Evolutionary conservation across 306 rosid genomes (phyloP).

Genomic region (Acmispon strigosus): DNA sequence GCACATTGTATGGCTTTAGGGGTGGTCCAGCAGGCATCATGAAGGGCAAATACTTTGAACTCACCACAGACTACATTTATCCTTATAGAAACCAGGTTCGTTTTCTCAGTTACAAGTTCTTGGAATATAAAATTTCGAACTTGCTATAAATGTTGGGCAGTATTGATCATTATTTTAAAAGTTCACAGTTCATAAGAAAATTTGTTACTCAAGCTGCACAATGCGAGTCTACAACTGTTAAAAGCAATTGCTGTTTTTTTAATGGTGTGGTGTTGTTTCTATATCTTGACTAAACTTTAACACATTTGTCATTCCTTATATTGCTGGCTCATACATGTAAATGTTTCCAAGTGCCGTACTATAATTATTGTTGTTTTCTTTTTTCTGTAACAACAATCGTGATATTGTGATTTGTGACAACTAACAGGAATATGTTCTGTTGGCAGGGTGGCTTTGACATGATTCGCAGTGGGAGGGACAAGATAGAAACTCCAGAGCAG

Average conservation of each 20-base stretch:
- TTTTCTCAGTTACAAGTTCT: background rate
- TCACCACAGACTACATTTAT: slow-evolving; percentile 64
- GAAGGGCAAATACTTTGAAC: slow-evolving; percentile 81
- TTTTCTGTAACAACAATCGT: background rate
- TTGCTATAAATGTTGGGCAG: background rate
- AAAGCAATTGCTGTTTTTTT: background rate
- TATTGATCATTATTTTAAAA: background rate
- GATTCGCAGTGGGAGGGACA: slow-evolving; percentile 99
- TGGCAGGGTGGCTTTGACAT: slow-evolving; percentile 98
- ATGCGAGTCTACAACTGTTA: background rate
- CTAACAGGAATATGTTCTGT: slow-evolving; percentile 15
- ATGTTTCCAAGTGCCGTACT: background rate
- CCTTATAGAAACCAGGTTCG: slow-evolving; percentile 94
- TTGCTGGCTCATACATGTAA: background rate
- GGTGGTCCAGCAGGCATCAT: slow-evolving; percentile 99
- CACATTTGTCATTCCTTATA: background rate
- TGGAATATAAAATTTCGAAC: background rate
- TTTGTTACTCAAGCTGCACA: background rate
- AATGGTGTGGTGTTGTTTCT: background rate
- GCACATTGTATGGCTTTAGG: slow-evolving; percentile 84
- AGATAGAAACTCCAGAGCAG: slow-evolving; percentile 99
- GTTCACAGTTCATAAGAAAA: background rate
- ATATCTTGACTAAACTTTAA: background rate
- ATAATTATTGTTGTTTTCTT: background rate
- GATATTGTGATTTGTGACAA: background rate